phyloP scores from a whole-genome alignment of 2,329 filamentous ascomycete species.

The Pestalotiopsis sp. region DNA sequence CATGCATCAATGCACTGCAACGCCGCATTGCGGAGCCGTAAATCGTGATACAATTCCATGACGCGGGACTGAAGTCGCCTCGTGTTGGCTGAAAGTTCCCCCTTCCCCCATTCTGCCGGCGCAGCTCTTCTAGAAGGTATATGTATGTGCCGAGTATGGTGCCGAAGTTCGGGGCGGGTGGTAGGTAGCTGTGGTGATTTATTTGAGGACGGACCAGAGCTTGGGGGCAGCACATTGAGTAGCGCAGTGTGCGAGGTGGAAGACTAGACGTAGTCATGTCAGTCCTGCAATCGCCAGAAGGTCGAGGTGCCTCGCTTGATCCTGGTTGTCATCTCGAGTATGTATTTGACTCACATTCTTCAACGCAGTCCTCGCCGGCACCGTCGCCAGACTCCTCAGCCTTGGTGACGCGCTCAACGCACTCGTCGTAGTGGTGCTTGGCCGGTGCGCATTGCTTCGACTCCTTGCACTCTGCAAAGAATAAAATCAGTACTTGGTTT shows the following conservation, averaged over 20 bases:
- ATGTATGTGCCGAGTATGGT: conserved; percentile 20
- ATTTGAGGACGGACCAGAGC: conserved; percentile 92
- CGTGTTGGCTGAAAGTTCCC: conserved; percentile 13
- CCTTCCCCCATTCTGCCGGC: conserved; percentile 19
- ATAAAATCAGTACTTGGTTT: not conserved
- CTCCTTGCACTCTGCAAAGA: conserved; percentile 77
- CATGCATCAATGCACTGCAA: conserved; percentile 16
- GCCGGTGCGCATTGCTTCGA: conserved; percentile 80
- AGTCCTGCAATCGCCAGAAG: not conserved
- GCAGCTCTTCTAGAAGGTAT: conserved; percentile 24
- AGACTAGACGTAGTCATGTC: conserved; percentile 63
- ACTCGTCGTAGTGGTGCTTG: conserved; percentile 99
- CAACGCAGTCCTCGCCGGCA: conserved; percentile 91
- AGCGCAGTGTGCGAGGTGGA: conserved; percentile 97
- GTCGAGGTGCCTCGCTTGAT: not conserved
- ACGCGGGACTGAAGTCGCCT: conserved; percentile 15
- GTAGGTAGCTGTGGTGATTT: conserved; percentile 43
- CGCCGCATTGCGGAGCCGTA: conserved; percentile 25
- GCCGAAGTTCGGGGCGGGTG: conserved; percentile 13
- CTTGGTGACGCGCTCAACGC: conserved; percentile 86
- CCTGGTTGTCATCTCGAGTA: not conserved
- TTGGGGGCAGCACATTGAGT: conserved; percentile 92
- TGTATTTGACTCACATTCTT: conserved; percentile 81
- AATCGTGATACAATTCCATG: conserved; percentile 24
- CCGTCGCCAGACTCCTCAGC: conserved; percentile 66